A percentile compares a stretch with the other conserved stretches of the same genome.
These are phyloP conservation scores for Crithidia fasciculata DNA, from an alignment of 208 protist genomes.

Conservation along the genomic window DNA sequence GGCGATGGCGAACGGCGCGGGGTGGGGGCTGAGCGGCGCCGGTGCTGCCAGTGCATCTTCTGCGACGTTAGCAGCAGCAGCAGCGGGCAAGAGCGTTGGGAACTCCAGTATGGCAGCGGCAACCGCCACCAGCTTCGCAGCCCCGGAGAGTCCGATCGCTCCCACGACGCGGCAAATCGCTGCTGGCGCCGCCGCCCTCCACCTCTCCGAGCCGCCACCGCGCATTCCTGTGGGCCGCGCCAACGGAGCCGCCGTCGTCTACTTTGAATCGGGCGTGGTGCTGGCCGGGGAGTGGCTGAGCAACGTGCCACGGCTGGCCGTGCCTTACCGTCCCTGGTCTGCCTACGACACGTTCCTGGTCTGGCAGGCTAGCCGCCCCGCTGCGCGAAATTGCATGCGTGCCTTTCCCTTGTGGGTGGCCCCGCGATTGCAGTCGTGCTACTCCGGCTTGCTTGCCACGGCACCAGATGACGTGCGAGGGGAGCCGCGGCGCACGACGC, in stretches of 20 bases:
- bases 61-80: conserved; percentile 1
- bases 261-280: conserved; percentile 71
- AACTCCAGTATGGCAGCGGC: neutral
- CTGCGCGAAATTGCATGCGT: conserved; percentile 18
- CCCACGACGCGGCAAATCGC: conserved; percentile 22
- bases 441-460: conserved; percentile 6
- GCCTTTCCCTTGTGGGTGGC: conserved; percentile 17
- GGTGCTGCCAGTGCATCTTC: too few species aligned
- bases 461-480: conserved; percentile 29
- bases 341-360: conserved; percentile 54
- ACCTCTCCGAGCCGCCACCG: conserved; percentile 23
- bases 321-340: conserved; percentile 65
- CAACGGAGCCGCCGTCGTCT: conserved; percentile 45
- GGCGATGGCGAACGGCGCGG: neutral
- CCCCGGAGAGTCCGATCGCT: neutral
- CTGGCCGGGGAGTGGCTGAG: conserved; percentile 56
- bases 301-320: conserved; percentile 61
- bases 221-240: conserved; percentile 39
- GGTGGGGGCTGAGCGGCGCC: neutral
- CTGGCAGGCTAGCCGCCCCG: conserved; percentile 25
- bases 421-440: conserved; percentile 36
- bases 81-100: neutral
- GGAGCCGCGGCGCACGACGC: conserved; percentile 9
- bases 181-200: conserved; percentile 17
- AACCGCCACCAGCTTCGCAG: neutral